Evolutionary conservation across 2,329 filamentous ascomycete species (phyloP).

Genomic region (Penicillium sp.): DNA sequence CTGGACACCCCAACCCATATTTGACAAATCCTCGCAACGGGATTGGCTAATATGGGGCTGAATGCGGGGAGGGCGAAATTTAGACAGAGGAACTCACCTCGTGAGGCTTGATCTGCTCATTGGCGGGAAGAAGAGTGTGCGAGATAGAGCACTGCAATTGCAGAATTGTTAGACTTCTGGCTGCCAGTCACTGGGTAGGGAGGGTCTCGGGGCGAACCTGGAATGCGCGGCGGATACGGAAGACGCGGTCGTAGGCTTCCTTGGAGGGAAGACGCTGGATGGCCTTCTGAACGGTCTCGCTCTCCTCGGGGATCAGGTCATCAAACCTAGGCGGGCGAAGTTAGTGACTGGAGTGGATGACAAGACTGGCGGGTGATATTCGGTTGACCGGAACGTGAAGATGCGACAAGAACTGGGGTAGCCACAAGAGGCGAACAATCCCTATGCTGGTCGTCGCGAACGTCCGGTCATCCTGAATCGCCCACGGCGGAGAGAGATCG

Average conservation of each 20-base stretch:
- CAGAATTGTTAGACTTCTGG: constrained; percentile 21
- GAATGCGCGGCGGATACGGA: constrained; percentile 91
- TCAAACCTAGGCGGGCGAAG: constrained; percentile 67
- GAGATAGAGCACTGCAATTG: constrained; percentile 59
- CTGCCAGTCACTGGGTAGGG: constrained; percentile 8
- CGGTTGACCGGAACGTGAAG: constrained; percentile 12
- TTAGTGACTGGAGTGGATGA: constrained; percentile 16
- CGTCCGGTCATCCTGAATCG: constrained; percentile 6
- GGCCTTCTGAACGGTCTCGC: constrained; percentile 78
- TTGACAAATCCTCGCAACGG: constrained; percentile 39
- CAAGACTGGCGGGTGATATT: constrained; percentile 10
- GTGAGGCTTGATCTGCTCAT: constrained; percentile 65
- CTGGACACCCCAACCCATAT: constrained; percentile 4
- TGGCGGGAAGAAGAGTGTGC: constrained; percentile 62
- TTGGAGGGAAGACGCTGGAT: constrained; percentile 86
- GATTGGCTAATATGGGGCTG: constrained; percentile 32
- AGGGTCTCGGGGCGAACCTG: constrained; percentile 63
- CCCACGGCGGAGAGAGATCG: constrained; percentile 15
- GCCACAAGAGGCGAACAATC: neutral
- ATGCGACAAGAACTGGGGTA: constrained; percentile 10
- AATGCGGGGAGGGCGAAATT: constrained; percentile 29
- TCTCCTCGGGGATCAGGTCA: constrained; percentile 92
- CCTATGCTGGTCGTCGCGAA: neutral
- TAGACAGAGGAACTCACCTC: constrained; percentile 51
- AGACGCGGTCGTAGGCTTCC: constrained; percentile 94